Evolutionary conservation across 768 basidiomycete genomes (phyloP), one percentile per base, ranked within the genome.

Genomic region (Phanerochaete sordida): DNA sequence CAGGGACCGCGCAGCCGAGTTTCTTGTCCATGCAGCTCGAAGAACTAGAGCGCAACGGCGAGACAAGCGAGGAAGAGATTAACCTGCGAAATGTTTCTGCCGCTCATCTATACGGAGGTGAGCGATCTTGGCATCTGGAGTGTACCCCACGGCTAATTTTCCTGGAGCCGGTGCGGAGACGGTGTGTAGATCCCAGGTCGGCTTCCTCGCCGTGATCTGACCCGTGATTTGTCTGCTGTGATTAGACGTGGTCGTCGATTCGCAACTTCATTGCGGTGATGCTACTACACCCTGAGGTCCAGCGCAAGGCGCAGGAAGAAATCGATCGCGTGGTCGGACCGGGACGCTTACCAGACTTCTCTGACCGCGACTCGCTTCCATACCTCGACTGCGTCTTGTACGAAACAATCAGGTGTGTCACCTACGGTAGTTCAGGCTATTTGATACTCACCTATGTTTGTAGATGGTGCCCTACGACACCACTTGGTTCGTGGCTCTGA

Each of bases 381-480:
- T 56, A 45, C n/a, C 16, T 45, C 21, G 26, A 23, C 7, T 39
- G 43, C 8, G 8, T 56, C 16, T 7, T 30, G n/a, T 8, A 28
- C 31, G 55, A 56, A 23, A 23, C n/a, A 24, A n/a, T 28, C 3
- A 45, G 55, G 30, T 56, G 75, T 49, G 51, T 56, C 13, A 64
- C 63, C 13, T 77, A 75, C 57, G 66, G 68, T 2, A 58, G 73
- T 4, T 68, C 76, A 1, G 61, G 0, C 24, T 15, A 12, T 78
- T 76, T 63, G 61, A 27, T 37, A 52, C 51, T n/a, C 56, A 56
- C 37, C 26, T 61, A n/a, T n/a, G n/a, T n/a, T n/a, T n/a, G n/a
- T n/a, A n/a, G n/a, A n/a, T n/a, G 8, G 9, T 8, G 15, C 19
- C 21, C 50, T 8, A 58, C 69, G 62, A 1, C 52, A 61, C 37